Evolutionary conservation across 495 filamentous ascomycete genomes (phyloP).

Genomic region (Aspergillus ellipticus): DNA sequence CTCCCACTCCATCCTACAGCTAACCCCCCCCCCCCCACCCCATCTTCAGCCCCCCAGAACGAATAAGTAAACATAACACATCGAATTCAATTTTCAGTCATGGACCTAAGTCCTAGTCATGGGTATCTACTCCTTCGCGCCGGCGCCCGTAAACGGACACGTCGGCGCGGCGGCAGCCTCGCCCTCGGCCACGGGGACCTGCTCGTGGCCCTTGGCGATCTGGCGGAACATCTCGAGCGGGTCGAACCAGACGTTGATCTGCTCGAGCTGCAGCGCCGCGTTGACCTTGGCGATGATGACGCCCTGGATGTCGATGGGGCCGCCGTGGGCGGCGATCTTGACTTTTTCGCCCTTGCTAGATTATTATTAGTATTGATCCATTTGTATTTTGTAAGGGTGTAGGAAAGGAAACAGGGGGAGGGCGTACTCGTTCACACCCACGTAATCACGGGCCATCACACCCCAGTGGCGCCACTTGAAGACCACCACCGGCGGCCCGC

Average conservation of each 20-base stretch:
- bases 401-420: not conserved
- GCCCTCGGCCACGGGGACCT: not conserved
- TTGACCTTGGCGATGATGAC: slow-evolving; percentile 58
- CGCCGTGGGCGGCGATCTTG: slow-evolving; percentile 41
- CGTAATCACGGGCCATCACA: slow-evolving; percentile 60
- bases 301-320: slow-evolving; percentile 43
- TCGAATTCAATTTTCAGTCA: too few species aligned
- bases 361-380: not conserved
- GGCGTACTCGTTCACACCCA: slow-evolving; percentile 55
- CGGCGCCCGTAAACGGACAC: not conserved
- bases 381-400: too few species aligned
- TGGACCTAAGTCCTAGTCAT: too few species aligned
- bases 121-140: not conserved
- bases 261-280: slow-evolving; percentile 52
- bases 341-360: slow-evolving; percentile 57
- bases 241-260: slow-evolving; percentile 61
- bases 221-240: slow-evolving; percentile 64
- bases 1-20: too few species aligned
- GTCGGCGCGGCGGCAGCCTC: not conserved
- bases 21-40: too few species aligned
- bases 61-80: too few species aligned
- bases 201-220: slow-evolving; percentile 32
- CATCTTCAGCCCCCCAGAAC: too few species aligned
- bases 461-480: slow-evolving; percentile 68
- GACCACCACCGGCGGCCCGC: slow-evolving; percentile 54